Conservation (phyloP, 2,329 filamentous ascomycete species). For the Alternaria sp. region DNA sequence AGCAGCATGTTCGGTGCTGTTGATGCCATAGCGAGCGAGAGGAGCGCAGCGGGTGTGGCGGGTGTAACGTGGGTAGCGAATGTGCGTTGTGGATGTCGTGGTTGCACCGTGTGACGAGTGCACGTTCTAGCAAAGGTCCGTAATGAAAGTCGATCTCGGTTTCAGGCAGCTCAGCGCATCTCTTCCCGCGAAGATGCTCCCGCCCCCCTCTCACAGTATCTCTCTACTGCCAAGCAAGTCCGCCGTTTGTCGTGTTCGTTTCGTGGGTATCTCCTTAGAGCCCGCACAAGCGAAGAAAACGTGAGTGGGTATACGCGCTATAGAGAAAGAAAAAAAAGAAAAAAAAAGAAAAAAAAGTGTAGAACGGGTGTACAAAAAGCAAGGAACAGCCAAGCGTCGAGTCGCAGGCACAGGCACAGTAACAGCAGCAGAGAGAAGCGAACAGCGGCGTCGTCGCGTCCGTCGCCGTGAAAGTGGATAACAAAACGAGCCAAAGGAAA, state of each 20-base stretch:
- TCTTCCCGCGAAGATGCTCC: background rate
- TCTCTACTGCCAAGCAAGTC: background rate
- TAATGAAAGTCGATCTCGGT: background rate
- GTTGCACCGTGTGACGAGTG: background rate
- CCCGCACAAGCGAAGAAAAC: background rate
- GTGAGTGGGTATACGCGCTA: slow-evolving; percentile 3
- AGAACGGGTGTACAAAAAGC: background rate
- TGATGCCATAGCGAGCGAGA: slow-evolving; percentile 35
- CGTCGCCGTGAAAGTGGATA: background rate
- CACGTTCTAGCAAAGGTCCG: background rate
- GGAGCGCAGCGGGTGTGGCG: slow-evolving; percentile 12
- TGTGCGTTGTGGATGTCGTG: background rate
- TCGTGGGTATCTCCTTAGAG: background rate
- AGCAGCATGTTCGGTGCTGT: slow-evolving; percentile 28
- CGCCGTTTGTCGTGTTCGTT: background rate
- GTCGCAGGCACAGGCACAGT: background rate
- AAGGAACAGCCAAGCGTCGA: background rate
- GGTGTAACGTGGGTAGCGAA: background rate
- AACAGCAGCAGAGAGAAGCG: background rate
- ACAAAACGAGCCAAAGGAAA: background rate
- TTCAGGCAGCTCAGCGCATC: slow-evolving; percentile 4
- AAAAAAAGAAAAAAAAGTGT: too few species aligned
- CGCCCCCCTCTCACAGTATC: background rate
- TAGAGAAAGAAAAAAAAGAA: background rate
- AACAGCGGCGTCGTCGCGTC: background rate